Evolutionary conservation across 108 stramenopile species (phyloP).

Genomic region (Nannochloropsis salina): DNA sequence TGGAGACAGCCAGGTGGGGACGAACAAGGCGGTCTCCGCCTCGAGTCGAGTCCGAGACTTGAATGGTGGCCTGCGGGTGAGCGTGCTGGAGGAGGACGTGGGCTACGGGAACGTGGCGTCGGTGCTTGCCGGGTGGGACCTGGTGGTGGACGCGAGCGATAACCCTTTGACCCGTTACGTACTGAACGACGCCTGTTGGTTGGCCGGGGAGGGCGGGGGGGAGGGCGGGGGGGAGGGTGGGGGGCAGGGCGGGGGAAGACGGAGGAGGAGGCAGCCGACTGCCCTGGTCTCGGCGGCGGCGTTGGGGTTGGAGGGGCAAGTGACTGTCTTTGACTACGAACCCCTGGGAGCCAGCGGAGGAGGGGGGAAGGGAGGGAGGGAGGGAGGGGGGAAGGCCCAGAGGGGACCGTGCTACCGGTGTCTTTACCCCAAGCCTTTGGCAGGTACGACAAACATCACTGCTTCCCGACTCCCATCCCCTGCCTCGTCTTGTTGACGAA

Average conservation of each 20-base stretch:
- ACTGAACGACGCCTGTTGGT: constrained; percentile 51
- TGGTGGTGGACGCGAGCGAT: constrained; percentile 51
- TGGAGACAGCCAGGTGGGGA: constrained; percentile 36
- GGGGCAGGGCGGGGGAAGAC: background rate
- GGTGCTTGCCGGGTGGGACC: constrained; percentile 31
- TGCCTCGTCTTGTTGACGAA: background rate
- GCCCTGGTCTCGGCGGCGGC: constrained; percentile 42
- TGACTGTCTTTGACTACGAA: constrained; percentile 37
- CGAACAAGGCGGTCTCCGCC: constrained; percentile 38
- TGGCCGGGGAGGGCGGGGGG: constrained; percentile 41
- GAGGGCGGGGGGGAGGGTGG: background rate
- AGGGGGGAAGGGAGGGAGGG: background rate
- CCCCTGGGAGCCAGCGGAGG: background rate
- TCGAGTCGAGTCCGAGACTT: constrained; percentile 25
- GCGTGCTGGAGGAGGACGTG: constrained; percentile 33
- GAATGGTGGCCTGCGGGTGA: constrained; percentile 30
- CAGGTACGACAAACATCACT: background rate
- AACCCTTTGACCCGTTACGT: constrained; percentile 49
- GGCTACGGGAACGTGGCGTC: constrained; percentile 41
- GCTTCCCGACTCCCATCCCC: background rate
- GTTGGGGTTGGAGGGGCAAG: constrained; percentile 46
- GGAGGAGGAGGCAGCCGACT: background rate
- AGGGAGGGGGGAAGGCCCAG: background rate
- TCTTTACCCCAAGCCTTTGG: constrained; percentile 33
- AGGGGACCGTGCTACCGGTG: constrained; percentile 48